Evolutionary conservation across 1,139 yeast genomes (phyloP).

Genomic region (Lodderomyces oxycetoniae): DNA sequence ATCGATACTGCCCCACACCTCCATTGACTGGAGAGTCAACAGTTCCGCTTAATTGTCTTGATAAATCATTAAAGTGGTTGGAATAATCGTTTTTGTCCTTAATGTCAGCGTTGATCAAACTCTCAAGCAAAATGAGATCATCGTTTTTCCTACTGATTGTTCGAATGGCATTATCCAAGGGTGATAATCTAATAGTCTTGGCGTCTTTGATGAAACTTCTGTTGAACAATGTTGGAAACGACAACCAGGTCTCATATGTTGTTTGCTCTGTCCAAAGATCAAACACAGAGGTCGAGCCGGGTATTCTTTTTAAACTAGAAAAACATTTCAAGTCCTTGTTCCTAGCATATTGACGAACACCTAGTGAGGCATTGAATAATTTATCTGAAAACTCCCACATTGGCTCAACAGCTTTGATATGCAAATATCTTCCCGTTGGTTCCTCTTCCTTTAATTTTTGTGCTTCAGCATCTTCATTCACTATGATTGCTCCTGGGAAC

Average conservation of each 20-base stretch:
- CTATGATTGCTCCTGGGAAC: constrained; percentile 79
- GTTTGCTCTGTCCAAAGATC: constrained; percentile 90
- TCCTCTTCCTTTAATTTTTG: constrained; percentile 42
- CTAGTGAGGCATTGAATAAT: constrained; percentile 47
- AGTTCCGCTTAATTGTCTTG: constrained; percentile 79
- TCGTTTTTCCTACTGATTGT: constrained; percentile 64
- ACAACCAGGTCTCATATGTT: constrained; percentile 66
- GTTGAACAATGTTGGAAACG: constrained; percentile 88
- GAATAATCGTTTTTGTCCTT: constrained; percentile 50
- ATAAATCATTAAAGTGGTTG: constrained; percentile 59
- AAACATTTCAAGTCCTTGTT: constrained; percentile 69
- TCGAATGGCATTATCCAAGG: constrained; percentile 76
- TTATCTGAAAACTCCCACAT: constrained; percentile 49
- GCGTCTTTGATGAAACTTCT: constrained; percentile 64
- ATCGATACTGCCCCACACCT: constrained; percentile 80
- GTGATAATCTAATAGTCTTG: constrained; percentile 64
- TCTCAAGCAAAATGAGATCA: constrained; percentile 67
- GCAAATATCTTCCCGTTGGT: constrained; percentile 63
- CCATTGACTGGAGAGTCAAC: constrained; percentile 93
- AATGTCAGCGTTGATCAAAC: constrained; percentile 51
- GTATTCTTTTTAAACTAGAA: constrained; percentile 64
- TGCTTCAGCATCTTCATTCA: constrained; percentile 64
- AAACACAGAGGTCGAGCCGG: constrained; percentile 68
- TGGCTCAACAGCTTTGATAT: constrained; percentile 72
- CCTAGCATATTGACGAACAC: constrained; percentile 66